These are phyloP conservation scores for Chlorella sp. DNA, from an alignment of 139 green algal genomes.

Conservation along the genomic window DNA sequence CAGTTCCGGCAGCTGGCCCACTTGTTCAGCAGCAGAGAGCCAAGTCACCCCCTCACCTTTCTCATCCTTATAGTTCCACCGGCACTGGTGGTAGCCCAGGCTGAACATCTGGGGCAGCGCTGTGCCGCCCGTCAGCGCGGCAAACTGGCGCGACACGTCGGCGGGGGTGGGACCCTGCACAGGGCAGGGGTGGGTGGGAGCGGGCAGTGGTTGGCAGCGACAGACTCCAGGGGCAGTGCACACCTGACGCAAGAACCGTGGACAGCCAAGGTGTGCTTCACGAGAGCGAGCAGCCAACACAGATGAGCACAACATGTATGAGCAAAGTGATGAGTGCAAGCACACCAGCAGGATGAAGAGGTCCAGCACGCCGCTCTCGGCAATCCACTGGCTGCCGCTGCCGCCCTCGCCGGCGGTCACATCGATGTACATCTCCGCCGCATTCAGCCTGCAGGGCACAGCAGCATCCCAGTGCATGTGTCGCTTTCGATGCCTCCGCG, in stretches of 20 bases:
- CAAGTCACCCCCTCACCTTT: conserved; percentile 7
- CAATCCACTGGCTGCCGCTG: conserved; percentile 88
- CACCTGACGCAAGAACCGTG: no score
- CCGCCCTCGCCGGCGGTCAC: conserved; percentile 63
- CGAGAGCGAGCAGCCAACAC: no score
- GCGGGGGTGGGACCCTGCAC: conserved; percentile 62
- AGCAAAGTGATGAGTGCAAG: no score
- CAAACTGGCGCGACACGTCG: conserved; percentile 81
- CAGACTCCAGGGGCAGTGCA: no score
- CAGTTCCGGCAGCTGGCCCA: background rate
- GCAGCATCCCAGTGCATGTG: background rate
- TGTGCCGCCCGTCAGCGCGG: conserved; percentile 84
- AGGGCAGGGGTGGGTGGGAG: no score
- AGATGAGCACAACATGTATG: no score
- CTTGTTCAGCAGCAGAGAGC: background rate
- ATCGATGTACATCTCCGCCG: conserved; percentile 98
- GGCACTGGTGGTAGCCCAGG: conserved; percentile 98
- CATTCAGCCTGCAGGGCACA: conserved; percentile 82
- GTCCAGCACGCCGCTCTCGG: conserved; percentile 95
- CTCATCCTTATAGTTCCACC: conserved; percentile 99
- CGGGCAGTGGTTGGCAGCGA: no score
- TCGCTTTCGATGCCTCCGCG: no score
- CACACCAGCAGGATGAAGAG: conserved; percentile 85
- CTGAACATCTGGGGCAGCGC: conserved; percentile 95
- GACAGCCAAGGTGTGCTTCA: no score